phyloP scores from a whole-genome alignment of 2,329 filamentous ascomycete species.

The Aspergillus spinulosporus region DNA sequence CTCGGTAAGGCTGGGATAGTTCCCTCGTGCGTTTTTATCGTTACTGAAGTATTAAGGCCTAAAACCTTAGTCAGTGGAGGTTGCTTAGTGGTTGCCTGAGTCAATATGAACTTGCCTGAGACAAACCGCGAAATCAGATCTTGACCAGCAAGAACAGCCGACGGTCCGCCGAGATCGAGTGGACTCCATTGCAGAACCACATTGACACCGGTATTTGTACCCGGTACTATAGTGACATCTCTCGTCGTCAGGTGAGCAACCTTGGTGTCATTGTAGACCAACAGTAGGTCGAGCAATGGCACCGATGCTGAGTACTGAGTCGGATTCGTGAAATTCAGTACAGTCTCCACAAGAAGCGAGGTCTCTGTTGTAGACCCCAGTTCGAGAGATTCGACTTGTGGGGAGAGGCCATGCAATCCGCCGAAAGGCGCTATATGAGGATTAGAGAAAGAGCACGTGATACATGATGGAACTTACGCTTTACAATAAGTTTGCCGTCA shows the following conservation, averaged over 20 bases:
- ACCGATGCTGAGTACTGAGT: conserved; percentile 79
- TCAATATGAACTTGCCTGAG: conserved; percentile 58
- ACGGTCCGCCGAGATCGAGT: conserved; percentile 58
- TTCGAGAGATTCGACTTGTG: conserved; percentile 69
- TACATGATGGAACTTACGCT: conserved; percentile 69
- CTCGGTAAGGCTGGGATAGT: conserved; percentile 73
- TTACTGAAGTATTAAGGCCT: conserved; percentile 79
- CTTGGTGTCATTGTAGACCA: conserved; percentile 70
- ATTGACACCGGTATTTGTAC: conserved; percentile 69
- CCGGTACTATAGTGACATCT: conserved; percentile 64
- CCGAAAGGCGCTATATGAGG: conserved; percentile 58
- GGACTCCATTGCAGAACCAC: conserved; percentile 77
- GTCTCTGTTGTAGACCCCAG: conserved; percentile 71
- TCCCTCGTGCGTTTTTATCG: conserved; percentile 67
- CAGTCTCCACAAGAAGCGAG: conserved; percentile 69
- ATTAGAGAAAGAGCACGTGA: conserved; percentile 30
- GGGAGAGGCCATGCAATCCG: conserved; percentile 54
- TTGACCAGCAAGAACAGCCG: conserved; percentile 63
- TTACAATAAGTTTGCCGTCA: conserved; percentile 82
- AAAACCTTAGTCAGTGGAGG: conserved; percentile 13
- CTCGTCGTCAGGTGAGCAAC: conserved; percentile 73
- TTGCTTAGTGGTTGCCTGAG: background rate
- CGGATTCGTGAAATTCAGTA: conserved; percentile 84
- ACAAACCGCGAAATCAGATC: conserved; percentile 81
- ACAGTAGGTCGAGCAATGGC: conserved; percentile 75